Evolutionary conservation across 345 rosid genomes (phyloP).

Genomic region (Eucalyptus curtisii): DNA sequence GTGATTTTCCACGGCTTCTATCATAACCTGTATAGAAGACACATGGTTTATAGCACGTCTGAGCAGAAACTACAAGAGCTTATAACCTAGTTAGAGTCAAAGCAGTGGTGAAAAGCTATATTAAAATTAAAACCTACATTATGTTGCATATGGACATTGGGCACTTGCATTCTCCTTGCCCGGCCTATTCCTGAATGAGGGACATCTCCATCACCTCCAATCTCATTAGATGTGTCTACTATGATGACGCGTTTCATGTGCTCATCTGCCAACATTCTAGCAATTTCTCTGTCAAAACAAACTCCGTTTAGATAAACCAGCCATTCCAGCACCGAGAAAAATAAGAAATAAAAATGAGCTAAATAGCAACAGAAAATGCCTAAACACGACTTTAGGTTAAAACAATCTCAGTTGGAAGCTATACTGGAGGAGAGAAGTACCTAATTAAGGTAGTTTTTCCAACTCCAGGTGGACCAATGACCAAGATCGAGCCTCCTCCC

Average conservation of each 20-base stretch:
- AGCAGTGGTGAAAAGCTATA: neutral
- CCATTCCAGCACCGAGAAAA: neutral
- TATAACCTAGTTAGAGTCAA: neutral
- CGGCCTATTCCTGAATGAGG: slow-evolving; percentile 89
- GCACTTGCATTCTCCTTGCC: slow-evolving; percentile 99
- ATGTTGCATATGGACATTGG: slow-evolving; percentile 87
- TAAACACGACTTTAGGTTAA: neutral
- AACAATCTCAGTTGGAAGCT: neutral
- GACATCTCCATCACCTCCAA: slow-evolving; percentile 96
- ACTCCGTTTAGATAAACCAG: neutral
- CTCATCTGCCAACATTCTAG: slow-evolving; percentile 93
- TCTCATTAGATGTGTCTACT: slow-evolving; percentile 86
- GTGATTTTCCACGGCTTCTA: slow-evolving; percentile 98
- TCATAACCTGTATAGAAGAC: slow-evolving; percentile 57
- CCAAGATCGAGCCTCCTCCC: slow-evolving; percentile 86
- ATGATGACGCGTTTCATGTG: slow-evolving; percentile 78
- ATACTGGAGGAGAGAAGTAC: slow-evolving; percentile 13
- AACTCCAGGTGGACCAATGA: slow-evolving; percentile 91
- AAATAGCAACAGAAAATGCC: neutral
- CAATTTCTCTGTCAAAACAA: slow-evolving; percentile 46
- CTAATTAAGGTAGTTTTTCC: slow-evolving; percentile 98
- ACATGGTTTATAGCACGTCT: neutral
- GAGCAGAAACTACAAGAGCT: neutral
- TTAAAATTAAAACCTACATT: slow-evolving; percentile 32
- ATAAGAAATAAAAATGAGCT: neutral